Evolutionary conservation across 139 green algal genomes (phyloP), one percentile per base, ranked within the genome.

Genomic region (Edaphochlamys debaryana): DNA sequence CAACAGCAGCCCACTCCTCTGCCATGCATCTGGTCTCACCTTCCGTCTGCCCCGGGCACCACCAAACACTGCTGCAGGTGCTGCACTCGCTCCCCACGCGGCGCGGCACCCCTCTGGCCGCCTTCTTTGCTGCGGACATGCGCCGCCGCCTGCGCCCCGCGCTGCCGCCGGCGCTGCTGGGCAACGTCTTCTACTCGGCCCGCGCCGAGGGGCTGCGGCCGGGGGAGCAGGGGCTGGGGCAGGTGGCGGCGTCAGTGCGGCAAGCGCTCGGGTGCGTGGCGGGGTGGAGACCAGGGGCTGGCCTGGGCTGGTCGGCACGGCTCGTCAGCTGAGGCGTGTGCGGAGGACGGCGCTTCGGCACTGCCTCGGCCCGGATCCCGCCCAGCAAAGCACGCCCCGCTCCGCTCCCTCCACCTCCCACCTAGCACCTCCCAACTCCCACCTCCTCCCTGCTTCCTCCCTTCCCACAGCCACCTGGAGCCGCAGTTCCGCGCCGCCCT

Each of bases 401-500:
- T n/a, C n/a, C n/a, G n/a, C n/a, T n/a, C n/a, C n/a, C n/a, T n/a
- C n/a, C n/a, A n/a, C n/a, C n/a, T n/a, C n/a, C n/a, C n/a, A n/a
- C n/a, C n/a, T n/a, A n/a, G n/a, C n/a, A n/a, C n/a, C n/a, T n/a
- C n/a, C n/a, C n/a, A n/a, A n/a, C n/a, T n/a, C n/a, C 27, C 29
- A n/a, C 60, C 30, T 3, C 60, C 60, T 19, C 60, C 64, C 36
- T 20, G 7, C 34, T 9, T 7, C 1, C 32, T 19, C 22, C 34
- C 34, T 34, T n/a, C 34, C 64, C 34, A 8, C 67, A 72, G 67
- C 38, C 38, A 72, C 23, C 37, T 72, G 23, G 40, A 34, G 25
- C 67, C 67, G 23, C 67, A 72, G 67, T 72, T 72, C 38, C 38
- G 67, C 38, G 37, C 23, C 67, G 32, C 23, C 38, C 67, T 72